A percentile compares a stretch with the other conserved stretches of the same genome.
Evolutionary conservation across 176 grass and related monocot species (phyloP).

Genomic region (Dendrocalamus sinicus): DNA sequence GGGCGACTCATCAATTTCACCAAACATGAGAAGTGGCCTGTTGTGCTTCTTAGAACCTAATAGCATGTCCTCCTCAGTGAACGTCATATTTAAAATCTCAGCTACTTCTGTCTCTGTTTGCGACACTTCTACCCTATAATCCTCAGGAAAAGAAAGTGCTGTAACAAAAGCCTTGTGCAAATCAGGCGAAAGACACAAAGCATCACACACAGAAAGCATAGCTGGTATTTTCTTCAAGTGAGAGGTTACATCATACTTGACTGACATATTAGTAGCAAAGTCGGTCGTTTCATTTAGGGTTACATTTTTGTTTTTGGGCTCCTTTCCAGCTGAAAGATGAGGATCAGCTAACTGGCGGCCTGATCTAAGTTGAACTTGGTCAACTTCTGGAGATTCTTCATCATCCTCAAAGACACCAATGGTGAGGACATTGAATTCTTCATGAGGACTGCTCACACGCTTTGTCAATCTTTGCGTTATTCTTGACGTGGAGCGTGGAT

Average conservation of each 20-base stretch:
- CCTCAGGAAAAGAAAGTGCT: background rate
- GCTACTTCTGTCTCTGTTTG: background rate
- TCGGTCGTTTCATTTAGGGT: no score
- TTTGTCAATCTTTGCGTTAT: no score
- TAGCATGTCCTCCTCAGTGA: background rate
- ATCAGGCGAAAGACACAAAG: background rate
- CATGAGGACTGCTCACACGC: accelerated
- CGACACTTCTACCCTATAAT: constrained; percentile 4
- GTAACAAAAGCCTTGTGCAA: background rate
- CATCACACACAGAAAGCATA: constrained; percentile 25
- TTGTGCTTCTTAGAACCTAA: background rate
- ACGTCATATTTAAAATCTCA: background rate
- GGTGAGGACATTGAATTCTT: background rate
- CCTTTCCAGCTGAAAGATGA: background rate
- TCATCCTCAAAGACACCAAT: constrained; percentile 1
- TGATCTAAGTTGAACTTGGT: constrained; percentile 6
- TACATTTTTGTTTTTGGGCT: background rate
- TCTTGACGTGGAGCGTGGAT: no score
- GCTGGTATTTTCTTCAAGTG: constrained; percentile 15
- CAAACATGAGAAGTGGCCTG: background rate
- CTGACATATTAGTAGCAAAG: no score
- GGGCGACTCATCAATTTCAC: background rate
- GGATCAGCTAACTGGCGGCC: background rate
- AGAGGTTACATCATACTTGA: no score
- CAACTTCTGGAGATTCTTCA: background rate